These are phyloP conservation scores for Baudoinia panamericana DNA, from an alignment of 495 filamentous ascomycete species.

Conservation along the genomic window DNA sequence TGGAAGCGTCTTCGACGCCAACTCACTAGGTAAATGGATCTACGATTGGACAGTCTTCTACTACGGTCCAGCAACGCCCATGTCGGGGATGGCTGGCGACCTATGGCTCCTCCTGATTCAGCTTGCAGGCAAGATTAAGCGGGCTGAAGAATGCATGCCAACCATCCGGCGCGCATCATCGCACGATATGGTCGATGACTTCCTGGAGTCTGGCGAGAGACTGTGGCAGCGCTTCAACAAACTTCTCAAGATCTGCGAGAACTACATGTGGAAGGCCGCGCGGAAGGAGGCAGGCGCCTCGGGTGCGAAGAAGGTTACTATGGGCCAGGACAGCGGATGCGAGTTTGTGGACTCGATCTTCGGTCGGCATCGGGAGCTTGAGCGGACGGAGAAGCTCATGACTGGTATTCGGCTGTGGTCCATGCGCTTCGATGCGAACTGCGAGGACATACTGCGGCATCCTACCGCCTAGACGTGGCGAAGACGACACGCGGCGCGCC, in stretches of 20 bases:
- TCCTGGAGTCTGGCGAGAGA: slow-evolving; percentile 80
- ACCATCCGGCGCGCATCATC: slow-evolving; percentile 59
- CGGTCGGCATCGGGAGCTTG: slow-evolving; percentile 79
- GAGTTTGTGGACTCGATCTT: slow-evolving; percentile 98
- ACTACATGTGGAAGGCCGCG: slow-evolving; percentile 77
- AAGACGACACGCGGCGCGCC: neutral
- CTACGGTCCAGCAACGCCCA: slow-evolving; percentile 71
- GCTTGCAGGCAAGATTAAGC: slow-evolving; percentile 89
- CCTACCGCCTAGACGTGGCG: slow-evolving; percentile 25
- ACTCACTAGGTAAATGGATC: slow-evolving; percentile 96
- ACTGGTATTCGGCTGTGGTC: slow-evolving; percentile 83
- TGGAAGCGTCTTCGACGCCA: slow-evolving; percentile 93
- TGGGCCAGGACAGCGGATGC: slow-evolving; percentile 84
- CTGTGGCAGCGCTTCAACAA: slow-evolving; percentile 76
- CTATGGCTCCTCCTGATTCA: slow-evolving; percentile 92
- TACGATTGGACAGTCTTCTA: slow-evolving; percentile 98
- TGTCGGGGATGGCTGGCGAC: slow-evolving; percentile 86
- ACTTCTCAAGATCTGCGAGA: slow-evolving; percentile 79
- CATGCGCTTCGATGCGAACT: slow-evolving; percentile 91
- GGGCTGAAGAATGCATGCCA: slow-evolving; percentile 67
- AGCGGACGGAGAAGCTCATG: slow-evolving; percentile 94
- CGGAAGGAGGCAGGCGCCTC: slow-evolving; percentile 47
- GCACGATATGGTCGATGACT: slow-evolving; percentile 75
- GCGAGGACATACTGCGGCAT: slow-evolving; percentile 68
- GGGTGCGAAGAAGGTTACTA: slow-evolving; percentile 50